Evolutionary conservation across 2,329 filamentous ascomycete species (phyloP).

Genomic region (Epichloe gansuensis): DNA sequence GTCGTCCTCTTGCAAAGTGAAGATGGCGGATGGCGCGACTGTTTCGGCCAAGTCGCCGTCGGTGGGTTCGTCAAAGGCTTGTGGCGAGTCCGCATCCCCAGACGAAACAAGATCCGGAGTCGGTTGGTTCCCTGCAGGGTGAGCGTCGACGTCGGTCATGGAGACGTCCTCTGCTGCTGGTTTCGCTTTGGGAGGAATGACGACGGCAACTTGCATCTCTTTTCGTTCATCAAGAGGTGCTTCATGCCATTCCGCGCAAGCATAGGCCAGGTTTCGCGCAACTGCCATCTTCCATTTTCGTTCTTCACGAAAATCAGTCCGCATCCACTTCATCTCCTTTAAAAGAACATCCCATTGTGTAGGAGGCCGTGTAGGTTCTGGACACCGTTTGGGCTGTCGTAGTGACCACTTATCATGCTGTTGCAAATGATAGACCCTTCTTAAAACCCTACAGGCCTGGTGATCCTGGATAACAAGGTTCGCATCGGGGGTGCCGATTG

Average conservation of each 20-base stretch:
- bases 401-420: constrained; percentile 88
- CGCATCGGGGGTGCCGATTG: constrained; percentile 72
- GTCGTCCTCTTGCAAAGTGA: constrained; percentile 69
- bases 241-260: constrained; percentile 71
- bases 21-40: constrained; percentile 63
- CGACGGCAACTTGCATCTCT: constrained; percentile 52
- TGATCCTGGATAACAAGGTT: constrained; percentile 73
- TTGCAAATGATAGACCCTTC: constrained; percentile 80
- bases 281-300: constrained; percentile 82
- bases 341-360: constrained; percentile 80
- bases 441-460: constrained; percentile 75
- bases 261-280: constrained; percentile 66
- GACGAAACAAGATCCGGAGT: constrained; percentile 58
- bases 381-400: constrained; percentile 71
- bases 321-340: constrained; percentile 95
- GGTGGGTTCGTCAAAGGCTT: constrained; percentile 26
- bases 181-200: constrained; percentile 31
- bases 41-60: constrained; percentile 33
- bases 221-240: constrained; percentile 50
- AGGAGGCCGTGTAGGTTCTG: constrained; percentile 63
- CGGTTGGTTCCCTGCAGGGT: constrained; percentile 31
- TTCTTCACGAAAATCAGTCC: constrained; percentile 89
- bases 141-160: constrained; percentile 21
- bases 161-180: constrained; percentile 16
- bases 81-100: constrained; percentile 45